Conservation (phyloP, 139 green algal species). For the Asterochloris erici region DNA sequence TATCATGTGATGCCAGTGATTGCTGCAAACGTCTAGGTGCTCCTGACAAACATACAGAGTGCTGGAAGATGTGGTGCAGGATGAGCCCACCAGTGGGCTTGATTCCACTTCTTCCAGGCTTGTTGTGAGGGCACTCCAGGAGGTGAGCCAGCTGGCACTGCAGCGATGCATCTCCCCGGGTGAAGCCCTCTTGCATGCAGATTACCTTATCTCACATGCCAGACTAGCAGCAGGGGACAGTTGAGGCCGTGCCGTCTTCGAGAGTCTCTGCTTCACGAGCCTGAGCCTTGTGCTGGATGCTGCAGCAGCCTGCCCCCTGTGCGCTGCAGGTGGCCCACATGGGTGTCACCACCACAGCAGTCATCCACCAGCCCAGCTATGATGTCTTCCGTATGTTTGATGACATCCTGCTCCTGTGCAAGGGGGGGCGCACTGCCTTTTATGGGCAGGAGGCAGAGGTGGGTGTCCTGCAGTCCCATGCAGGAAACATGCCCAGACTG, state of each 20-base stretch:
- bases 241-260: no score
- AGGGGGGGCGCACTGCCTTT: slow-evolving; percentile 64
- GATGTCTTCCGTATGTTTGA: slow-evolving; percentile 65
- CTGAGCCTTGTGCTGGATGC: no score
- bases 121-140: slow-evolving; percentile 49
- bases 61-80: neutral
- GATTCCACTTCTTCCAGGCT: slow-evolving; percentile 47
- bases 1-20: no score
- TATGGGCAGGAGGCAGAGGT: slow-evolving; percentile 31
- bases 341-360: slow-evolving; percentile 56
- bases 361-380: slow-evolving; percentile 71
- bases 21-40: no score
- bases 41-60: neutral
- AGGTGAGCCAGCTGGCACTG: neutral
- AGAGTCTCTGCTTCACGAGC: no score
- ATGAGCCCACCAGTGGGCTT: slow-evolving; percentile 69
- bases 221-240: no score
- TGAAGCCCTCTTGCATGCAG: no score
- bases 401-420: slow-evolving; percentile 70
- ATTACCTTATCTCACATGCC: no score
- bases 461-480: neutral
- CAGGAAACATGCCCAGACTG: neutral
- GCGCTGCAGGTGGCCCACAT: slow-evolving; percentile 24
- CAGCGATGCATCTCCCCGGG: no score
- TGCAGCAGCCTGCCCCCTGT: neutral